Evolutionary conservation across 139 green algal genomes (phyloP).

Genomic region (Coelastrella sp.): DNA sequence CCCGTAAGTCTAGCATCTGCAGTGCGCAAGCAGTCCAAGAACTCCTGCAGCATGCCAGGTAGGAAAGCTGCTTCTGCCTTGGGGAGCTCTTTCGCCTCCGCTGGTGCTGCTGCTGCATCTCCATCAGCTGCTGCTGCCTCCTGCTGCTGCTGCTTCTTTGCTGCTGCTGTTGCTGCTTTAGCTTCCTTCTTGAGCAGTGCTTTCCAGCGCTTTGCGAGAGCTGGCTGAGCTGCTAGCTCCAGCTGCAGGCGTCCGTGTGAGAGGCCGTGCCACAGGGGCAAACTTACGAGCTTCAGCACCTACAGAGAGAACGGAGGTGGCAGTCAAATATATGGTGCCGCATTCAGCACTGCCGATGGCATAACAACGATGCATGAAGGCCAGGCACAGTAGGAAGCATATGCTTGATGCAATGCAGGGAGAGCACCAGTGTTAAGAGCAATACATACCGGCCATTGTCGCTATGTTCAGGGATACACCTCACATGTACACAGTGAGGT

Average conservation of each 20-base stretch:
- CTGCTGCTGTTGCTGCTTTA: slow-evolving; percentile 70
- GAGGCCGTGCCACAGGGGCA: slow-evolving; percentile 92
- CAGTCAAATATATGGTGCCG: background rate
- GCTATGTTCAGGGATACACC: too few species aligned
- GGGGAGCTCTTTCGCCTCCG: slow-evolving; percentile 34
- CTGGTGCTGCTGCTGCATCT: background rate
- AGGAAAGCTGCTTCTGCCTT: slow-evolving; percentile 84
- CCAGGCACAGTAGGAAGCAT: too few species aligned
- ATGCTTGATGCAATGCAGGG: too few species aligned
- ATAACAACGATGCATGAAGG: too few species aligned
- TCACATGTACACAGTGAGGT: too few species aligned
- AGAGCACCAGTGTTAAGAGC: too few species aligned
- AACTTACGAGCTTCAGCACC: slow-evolving; percentile 76
- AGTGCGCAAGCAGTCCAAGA: slow-evolving; percentile 67
- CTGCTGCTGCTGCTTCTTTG: slow-evolving; percentile 65
- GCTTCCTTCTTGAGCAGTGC: slow-evolving; percentile 87
- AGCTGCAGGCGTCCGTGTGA: slow-evolving; percentile 84
- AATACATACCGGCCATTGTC: too few species aligned
- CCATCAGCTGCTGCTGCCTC: background rate
- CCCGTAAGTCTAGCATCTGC: slow-evolving; percentile 18
- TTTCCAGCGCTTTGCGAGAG: slow-evolving; percentile 91
- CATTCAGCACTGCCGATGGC: background rate
- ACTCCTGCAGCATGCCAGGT: slow-evolving; percentile 79
- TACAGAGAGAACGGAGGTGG: background rate
- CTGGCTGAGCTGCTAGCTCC: slow-evolving; percentile 81